Evolutionary conservation across 768 basidiomycete species (phyloP).

Genomic region (Calocera cornea): DNA sequence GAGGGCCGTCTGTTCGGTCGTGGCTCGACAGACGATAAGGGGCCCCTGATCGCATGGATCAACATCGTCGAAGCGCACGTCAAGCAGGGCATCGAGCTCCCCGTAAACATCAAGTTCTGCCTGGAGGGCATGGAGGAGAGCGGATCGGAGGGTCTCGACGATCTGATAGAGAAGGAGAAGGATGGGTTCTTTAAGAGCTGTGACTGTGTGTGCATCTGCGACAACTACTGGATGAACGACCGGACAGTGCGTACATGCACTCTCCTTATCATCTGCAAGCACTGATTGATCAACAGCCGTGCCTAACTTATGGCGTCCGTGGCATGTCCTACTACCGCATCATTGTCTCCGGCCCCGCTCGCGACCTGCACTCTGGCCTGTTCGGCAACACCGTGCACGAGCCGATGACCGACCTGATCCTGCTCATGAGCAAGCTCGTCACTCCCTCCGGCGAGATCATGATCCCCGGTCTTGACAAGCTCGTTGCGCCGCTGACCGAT

Average conservation of each 20-base stretch:
- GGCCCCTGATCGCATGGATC: slow-evolving; percentile 77
- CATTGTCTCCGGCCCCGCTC: slow-evolving; percentile 65
- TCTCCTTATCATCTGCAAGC: neutral
- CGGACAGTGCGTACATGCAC: neutral
- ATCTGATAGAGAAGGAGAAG: slow-evolving; percentile 61
- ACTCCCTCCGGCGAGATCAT: slow-evolving; percentile 66
- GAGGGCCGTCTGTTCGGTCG: slow-evolving; percentile 62
- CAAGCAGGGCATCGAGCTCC: slow-evolving; percentile 49
- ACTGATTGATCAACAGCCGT: slow-evolving; percentile 28
- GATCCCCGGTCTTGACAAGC: slow-evolving; percentile 76
- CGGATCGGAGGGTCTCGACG: slow-evolving; percentile 82
- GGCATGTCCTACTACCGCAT: slow-evolving; percentile 80
- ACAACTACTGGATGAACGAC: slow-evolving; percentile 13
- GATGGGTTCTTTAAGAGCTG: slow-evolving; percentile 72
- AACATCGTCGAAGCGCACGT: slow-evolving; percentile 78
- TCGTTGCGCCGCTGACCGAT: slow-evolving; percentile 58
- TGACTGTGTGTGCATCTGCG: slow-evolving; percentile 77
- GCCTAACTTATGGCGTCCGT: slow-evolving; percentile 75
- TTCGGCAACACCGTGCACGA: slow-evolving; percentile 73
- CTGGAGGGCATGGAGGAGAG: slow-evolving; percentile 97
- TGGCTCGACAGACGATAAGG: slow-evolving; percentile 84
- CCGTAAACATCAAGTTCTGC: slow-evolving; percentile 81
- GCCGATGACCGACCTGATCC: slow-evolving; percentile 88
- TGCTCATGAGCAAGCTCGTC: slow-evolving; percentile 75
- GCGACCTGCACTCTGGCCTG: slow-evolving; percentile 82